Evolutionary conservation across 2,329 filamentous ascomycete species (phyloP).

Genomic region (Plenodomus biglobosus): DNA sequence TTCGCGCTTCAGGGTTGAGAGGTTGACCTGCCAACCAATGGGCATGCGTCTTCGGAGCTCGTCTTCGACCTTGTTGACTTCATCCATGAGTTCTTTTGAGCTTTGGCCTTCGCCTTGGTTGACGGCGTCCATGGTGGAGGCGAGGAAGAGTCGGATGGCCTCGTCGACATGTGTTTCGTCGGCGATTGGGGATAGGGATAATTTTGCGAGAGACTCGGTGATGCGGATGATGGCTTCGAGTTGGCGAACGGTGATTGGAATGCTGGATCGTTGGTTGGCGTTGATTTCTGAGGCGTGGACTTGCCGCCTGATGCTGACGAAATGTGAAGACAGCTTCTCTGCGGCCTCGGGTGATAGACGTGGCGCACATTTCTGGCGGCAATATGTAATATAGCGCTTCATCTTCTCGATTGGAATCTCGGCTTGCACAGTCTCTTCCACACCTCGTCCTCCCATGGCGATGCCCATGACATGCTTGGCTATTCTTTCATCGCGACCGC

Average conservation of each 20-base stretch:
- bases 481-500: slow-evolving; percentile 86
- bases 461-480: slow-evolving; percentile 97
- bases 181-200: slow-evolving; percentile 81
- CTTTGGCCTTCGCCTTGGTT: slow-evolving; percentile 79
- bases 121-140: slow-evolving; percentile 96
- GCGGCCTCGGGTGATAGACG: slow-evolving; percentile 86
- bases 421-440: slow-evolving; percentile 79
- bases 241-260: slow-evolving; percentile 96
- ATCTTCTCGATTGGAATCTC: slow-evolving; percentile 96
- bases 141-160: slow-evolving; percentile 93
- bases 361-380: slow-evolving; percentile 90
- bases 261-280: slow-evolving; percentile 85
- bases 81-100: slow-evolving; percentile 86
- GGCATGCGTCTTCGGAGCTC: slow-evolving; percentile 85
- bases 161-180: slow-evolving; percentile 94
- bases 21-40: slow-evolving; percentile 91
- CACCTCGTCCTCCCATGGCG: slow-evolving; percentile 85
- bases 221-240: slow-evolving; percentile 97
- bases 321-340: slow-evolving; percentile 95
- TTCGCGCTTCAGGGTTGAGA: slow-evolving; percentile 82
- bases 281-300: slow-evolving; percentile 89
- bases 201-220: slow-evolving; percentile 90
- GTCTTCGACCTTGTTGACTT: slow-evolving; percentile 81
- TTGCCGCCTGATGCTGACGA: slow-evolving; percentile 92
- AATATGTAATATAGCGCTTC: slow-evolving; percentile 96